Base-by-base conservation (phyloP, 2,329 filamentous ascomycete species). In the Colletotrichum liriopes region DNA sequence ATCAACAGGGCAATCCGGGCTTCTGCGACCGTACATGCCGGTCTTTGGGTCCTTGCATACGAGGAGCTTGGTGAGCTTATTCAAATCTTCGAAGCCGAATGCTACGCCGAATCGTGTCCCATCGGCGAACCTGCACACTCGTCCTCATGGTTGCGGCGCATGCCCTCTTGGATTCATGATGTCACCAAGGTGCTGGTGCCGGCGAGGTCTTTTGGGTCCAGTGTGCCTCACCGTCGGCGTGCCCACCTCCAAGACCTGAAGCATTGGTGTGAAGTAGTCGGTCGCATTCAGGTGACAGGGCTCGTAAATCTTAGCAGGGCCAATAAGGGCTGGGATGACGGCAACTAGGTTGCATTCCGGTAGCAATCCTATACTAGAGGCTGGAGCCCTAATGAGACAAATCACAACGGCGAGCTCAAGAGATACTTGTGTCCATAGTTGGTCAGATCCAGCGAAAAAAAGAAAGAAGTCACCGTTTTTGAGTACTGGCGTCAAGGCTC, bases 31-130 rank as follows among this genome's bases (percentile, higher is more conserved):
- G n/a, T 37, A 37, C n/a, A 29, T 16, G 58, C n/a, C n/a, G 47
- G 29, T 0, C 9, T 3, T 29, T 12, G 35, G 47, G 39, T 18
- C 58, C 58, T 63, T 67, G 65, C 65, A 62, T 54, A 63, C 65
- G 58, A 63, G 65, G 52, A 63, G 16, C n/a, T 23, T 26, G 35
- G 18, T 18, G 20, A 16, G 26, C 12, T 18, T 11, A 37, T 47
- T 2, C 35, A 26, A 62, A 11, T 11, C 45, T 26, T 51, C 20
- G 45, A 37, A 20, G 29, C n/a, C 47, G 39, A 35, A 35, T 29
- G 20, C 47, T 47, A 62, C 58, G 39, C 18, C 6, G n/a, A 20
- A 39, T 12, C 16, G 35, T 39, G 52, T 14, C 12, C 29, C 52
- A 12, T 23, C 52, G 6, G 52, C 11, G 11, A 23, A 14, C 4